Evolutionary conservation across 169 alveolate genomes (phyloP).

Genomic region (Plasmodium vinckei): DNA sequence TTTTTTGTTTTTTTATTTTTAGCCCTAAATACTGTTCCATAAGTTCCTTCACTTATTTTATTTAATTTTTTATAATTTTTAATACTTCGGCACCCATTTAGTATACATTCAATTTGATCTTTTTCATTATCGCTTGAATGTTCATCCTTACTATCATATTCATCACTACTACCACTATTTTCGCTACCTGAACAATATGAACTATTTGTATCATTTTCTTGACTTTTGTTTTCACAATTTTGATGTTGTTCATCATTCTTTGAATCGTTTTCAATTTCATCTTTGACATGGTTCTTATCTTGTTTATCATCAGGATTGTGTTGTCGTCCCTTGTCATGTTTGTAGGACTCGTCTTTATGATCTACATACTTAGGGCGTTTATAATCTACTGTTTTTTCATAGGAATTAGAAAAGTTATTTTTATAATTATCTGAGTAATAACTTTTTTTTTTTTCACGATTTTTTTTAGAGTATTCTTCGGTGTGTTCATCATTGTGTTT

Average conservation of each 20-base stretch:
- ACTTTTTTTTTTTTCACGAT: no score
- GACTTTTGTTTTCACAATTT: neutral
- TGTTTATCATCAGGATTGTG: neutral
- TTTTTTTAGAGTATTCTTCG: neutral
- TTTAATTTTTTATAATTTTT: slow-evolving; percentile 90
- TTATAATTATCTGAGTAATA: neutral
- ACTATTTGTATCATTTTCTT: neutral
- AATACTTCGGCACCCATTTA: slow-evolving; percentile 79
- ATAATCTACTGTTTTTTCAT: neutral
- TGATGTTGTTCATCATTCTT: slow-evolving; percentile 3
- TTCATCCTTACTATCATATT: neutral
- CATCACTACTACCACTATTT: slow-evolving; percentile 7
- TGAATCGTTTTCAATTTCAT: neutral
- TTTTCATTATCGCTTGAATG: slow-evolving; percentile 27
- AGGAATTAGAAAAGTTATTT: neutral
- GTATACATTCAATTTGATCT: slow-evolving; percentile 17
- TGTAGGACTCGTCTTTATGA: neutral
- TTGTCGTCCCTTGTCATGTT: neutral
- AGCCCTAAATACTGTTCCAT: slow-evolving; percentile 96
- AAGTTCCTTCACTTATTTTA: slow-evolving; percentile 96
- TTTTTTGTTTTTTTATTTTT: slow-evolving; percentile 91
- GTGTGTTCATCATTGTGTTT: slow-evolving; percentile 2
- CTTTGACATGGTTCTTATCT: neutral
- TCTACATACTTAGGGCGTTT: neutral
- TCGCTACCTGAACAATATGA: neutral